Evolutionary conservation across 176 grass and related monocot genomes (phyloP).

Genomic region (Bonia amplexicaulis): DNA sequence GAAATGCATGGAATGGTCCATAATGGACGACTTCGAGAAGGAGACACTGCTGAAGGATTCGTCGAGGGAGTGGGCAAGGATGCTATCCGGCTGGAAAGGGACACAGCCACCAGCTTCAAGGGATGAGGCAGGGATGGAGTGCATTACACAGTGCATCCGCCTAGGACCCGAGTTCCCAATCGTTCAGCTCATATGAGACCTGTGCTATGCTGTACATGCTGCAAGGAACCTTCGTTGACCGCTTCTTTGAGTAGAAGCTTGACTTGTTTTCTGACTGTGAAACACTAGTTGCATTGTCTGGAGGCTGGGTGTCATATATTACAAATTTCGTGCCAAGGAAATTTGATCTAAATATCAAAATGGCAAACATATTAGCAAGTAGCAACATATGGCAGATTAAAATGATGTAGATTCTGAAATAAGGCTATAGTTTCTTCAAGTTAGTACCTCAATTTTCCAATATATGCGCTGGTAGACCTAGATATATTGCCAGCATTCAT

Average conservation of each 20-base stretch:
- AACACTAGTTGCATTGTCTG: slow-evolving; percentile 26
- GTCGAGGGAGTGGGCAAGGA: slow-evolving; percentile 21
- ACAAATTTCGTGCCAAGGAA: slow-evolving; percentile 83
- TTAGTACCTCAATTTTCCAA: slow-evolving; percentile 83
- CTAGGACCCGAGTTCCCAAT: slow-evolving; percentile 80
- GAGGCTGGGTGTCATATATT: slow-evolving; percentile 64
- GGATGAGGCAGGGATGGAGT: slow-evolving; percentile 68
- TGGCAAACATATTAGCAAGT: slow-evolving; percentile 14
- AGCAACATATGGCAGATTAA: slow-evolving; percentile 9
- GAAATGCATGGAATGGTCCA: slow-evolving; percentile 56
- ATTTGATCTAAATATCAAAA: slow-evolving; percentile 61
- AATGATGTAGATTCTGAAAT: slow-evolving; percentile 15
- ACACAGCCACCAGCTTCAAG: slow-evolving; percentile 59
- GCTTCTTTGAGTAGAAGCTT: slow-evolving; percentile 65
- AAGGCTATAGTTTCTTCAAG: not conserved
- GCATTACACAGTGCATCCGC: slow-evolving; percentile 76
- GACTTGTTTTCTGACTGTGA: slow-evolving; percentile 42
- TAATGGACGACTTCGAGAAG: slow-evolving; percentile 29
- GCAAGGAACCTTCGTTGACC: slow-evolving; percentile 34
- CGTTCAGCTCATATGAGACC: slow-evolving; percentile 75
- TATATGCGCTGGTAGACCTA: slow-evolving; percentile 57
- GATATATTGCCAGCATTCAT: slow-evolving; percentile 55
- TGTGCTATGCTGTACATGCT: slow-evolving; percentile 62
- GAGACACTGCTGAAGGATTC: slow-evolving; percentile 51
- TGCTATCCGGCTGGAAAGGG: slow-evolving; percentile 51